Evolutionary conservation across 495 filamentous ascomycete species (phyloP), one percentile per base, ranked within the genome.

Genomic region (Aspergillus sclerotiicarbonarius): DNA sequence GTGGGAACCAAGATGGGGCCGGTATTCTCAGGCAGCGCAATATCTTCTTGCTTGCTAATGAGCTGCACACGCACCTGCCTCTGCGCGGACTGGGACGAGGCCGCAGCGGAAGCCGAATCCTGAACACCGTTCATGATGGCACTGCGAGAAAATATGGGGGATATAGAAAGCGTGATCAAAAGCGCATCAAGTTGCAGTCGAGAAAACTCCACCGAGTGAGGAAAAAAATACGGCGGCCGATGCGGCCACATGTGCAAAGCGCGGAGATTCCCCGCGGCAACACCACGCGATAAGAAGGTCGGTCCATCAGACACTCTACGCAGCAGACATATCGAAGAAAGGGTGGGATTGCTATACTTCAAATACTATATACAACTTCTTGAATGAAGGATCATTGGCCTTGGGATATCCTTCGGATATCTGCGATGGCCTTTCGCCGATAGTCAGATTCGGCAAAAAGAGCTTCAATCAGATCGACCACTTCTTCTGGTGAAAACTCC

Each of bases 371-470:
- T 59, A 62, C 51, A 60, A 5, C 44, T 18, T 43, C 8, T 53
- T 12, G 49, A 25, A 21, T 33, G 2, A 10, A 18, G 1, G 12
- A n/a, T 41, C 50, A 18, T 39, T 60, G 66, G 31, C 54, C 58
- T 43, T 64, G 60, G 13, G 69, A 67, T 7, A 67, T 62, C 46
- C 72, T 70, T 60, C 82, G 83, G 60, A 98, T 96, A 71, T 96
- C 90, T 57, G 78, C 80, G 53, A 96, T 86, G 20, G 89, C 87
- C 63, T 83, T 85, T 66, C 88, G 82, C 46, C 92, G 84, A 64
- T 89, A 76, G 25, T 87, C 80, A 64, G 89, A 91, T 69, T 96
- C 93, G 55, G 92, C 92, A 76, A 99, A 99, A 67, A 96, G 81
- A 15, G 91, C 86, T 61, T 87, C 78, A 48, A 99, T 88, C 72